Percentiles rank a stretch among this genome's conserved stretches.
These are phyloP conservation scores for Lodderomyces metapsilosis DNA, from an alignment of 1,139 yeast species.

Conservation along the genomic window DNA sequence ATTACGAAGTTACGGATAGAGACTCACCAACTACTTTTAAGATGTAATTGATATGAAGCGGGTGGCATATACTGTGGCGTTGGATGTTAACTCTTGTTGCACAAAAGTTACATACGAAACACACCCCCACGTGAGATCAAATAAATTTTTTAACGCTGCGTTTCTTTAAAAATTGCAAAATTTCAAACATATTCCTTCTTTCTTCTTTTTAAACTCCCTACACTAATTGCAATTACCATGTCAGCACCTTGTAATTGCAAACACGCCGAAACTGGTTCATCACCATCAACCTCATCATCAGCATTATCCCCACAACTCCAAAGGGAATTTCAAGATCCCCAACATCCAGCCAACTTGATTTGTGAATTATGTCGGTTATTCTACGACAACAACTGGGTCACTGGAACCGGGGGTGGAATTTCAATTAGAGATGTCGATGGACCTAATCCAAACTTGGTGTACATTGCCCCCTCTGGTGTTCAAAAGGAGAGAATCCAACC, in stretches of 20 bases:
- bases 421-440: constrained; percentile 65
- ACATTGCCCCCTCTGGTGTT: constrained; percentile 91
- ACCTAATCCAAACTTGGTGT: constrained; percentile 49
- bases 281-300: background rate
- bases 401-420: constrained; percentile 96
- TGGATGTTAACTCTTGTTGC: background rate
- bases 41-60: too few relatives aligned
- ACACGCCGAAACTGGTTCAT: constrained; percentile 7
- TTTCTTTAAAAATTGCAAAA: constrained; percentile 4
- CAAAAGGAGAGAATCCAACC: constrained; percentile 89
- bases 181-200: background rate
- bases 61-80: background rate
- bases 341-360: constrained; percentile 82
- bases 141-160: background rate
- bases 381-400: constrained; percentile 85
- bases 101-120: background rate
- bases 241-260: constrained; percentile 21
- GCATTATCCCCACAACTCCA: constrained; percentile 13
- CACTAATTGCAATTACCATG: constrained; percentile 11
- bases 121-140: constrained; percentile 3
- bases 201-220: background rate
- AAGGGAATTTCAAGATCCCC: constrained; percentile 40
- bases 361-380: constrained; percentile 79
- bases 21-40: too few relatives aligned
- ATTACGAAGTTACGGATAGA: too few relatives aligned